A percentile compares a stretch with the other conserved stretches of the same genome.
Evolutionary conservation across 805 yeast genomes (phyloP).

Genomic region (Barnettozyma vustinii): DNA sequence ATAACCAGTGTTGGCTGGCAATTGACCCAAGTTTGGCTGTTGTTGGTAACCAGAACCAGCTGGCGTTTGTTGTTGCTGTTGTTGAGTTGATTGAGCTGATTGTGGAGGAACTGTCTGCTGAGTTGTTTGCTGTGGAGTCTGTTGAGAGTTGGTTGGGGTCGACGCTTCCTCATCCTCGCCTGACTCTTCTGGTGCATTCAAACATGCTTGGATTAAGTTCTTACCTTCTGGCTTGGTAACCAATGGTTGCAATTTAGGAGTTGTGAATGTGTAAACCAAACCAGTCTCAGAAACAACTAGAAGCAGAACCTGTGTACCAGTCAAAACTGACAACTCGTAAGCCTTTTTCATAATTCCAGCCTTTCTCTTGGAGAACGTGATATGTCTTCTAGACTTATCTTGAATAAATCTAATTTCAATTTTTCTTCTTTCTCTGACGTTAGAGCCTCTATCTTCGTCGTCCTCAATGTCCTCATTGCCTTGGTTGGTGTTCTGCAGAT

Average conservation of each 20-base stretch:
- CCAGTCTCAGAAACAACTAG: conserved; percentile 98
- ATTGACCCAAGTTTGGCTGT: conserved; percentile 35
- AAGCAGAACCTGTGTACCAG: conserved; percentile 94
- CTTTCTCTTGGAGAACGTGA: conserved; percentile 95
- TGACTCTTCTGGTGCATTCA: conserved; percentile 87
- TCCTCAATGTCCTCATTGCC: conserved; percentile 33
- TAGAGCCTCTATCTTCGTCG: conserved; percentile 42
- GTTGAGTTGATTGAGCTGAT: conserved; percentile 19
- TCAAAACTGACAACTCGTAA: conserved; percentile 92
- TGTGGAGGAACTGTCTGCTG: conserved; percentile 19
- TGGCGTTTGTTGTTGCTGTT: conserved; percentile 19
- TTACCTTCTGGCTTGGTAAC: conserved; percentile 98
- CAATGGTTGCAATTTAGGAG: conserved; percentile 97
- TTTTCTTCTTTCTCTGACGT: conserved; percentile 66
- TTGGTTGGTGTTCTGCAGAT: conserved; percentile 9
- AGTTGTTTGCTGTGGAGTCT: conserved; percentile 15
- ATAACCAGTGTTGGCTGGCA: conserved; percentile 40
- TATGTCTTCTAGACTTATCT: conserved; percentile 96
- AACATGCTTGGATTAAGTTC: conserved; percentile 91
- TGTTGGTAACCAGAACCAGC: conserved; percentile 35
- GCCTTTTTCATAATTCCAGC: conserved; percentile 99
- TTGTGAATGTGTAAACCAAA: conserved; percentile 93
- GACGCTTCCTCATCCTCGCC: conserved; percentile 39
- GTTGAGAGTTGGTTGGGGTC: conserved; percentile 31
- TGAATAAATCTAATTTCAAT: conserved; percentile 96